phyloP scores from a whole-genome alignment of 306 rosid genomes.

The Oemleria cerasiformis region DNA sequence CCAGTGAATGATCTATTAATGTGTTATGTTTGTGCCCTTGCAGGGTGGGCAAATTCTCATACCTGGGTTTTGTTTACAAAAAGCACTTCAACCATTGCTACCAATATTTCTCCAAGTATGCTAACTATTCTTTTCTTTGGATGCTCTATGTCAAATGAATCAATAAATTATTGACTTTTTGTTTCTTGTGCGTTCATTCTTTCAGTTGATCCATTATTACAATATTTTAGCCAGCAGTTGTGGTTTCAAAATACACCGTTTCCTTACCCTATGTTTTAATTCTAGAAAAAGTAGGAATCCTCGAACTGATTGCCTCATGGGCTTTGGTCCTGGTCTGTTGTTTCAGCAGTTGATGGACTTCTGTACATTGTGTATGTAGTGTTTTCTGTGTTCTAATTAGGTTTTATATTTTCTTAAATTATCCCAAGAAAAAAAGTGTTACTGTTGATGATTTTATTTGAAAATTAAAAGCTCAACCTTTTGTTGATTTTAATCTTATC shows the following conservation, averaged over 20 bases:
- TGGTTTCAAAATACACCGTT: neutral
- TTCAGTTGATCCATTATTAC: neutral
- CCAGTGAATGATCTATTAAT: neutral
- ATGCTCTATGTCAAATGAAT: neutral
- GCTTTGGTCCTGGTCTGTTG: neutral
- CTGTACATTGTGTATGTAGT: neutral
- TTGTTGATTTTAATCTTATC: neutral
- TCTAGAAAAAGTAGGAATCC: neutral
- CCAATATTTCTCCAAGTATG: conserved; percentile 94
- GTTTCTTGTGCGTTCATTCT: neutral
- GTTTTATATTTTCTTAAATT: neutral
- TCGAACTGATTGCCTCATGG: neutral
- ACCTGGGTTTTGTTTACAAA: conserved; percentile 93
- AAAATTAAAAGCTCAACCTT: neutral
- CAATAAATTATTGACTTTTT: neutral
- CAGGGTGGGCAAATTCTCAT: conserved; percentile 93
- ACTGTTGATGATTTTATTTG: too few species aligned
- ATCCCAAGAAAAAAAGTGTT: neutral
- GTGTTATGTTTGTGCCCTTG: conserved; percentile 26
- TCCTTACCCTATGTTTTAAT: neutral
- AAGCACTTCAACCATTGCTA: conserved; percentile 92
- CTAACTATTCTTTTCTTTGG: conserved; percentile 12
- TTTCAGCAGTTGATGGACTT: neutral
- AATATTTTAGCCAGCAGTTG: neutral
- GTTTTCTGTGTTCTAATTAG: neutral